Evolutionary conservation across 305 asterid genomes (phyloP).

Genomic region (Fraxinus nigra): DNA sequence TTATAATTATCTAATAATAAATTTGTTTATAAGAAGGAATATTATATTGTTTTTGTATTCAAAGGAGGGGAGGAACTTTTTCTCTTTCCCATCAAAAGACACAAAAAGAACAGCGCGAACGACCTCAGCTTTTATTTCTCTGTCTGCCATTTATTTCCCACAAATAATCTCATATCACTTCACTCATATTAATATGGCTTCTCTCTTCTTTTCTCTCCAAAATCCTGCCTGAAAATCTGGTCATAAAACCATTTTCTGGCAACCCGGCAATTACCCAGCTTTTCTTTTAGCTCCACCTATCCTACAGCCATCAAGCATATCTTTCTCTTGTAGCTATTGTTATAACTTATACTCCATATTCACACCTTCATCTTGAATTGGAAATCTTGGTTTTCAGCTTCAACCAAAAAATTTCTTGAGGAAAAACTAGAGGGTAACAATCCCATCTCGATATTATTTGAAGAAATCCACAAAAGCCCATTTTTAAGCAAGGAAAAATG

Average conservation of each 20-base stretch:
- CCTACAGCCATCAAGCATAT: conserved; percentile 14
- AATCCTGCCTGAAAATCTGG: conserved; percentile 39
- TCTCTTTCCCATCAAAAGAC: conserved; percentile 45
- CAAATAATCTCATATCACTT: conserved; percentile 48
- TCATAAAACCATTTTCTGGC: conserved; percentile 19
- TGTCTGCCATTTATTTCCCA: conserved; percentile 77
- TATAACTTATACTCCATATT: not conserved
- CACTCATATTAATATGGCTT: conserved; percentile 11
- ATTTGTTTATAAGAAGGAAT: not conserved
- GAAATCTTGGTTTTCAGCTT: not conserved
- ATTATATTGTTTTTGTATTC: not conserved
- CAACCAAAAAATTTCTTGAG: not conserved
- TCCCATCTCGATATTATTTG: not conserved
- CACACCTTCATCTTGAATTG: not conserved
- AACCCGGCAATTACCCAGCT: not conserved
- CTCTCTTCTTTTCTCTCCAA: conserved; percentile 19
- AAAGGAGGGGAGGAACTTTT: conserved; percentile 25
- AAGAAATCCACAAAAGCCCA: not conserved
- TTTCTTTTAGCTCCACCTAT: not conserved
- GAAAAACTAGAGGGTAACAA: not conserved
- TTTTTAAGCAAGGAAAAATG: conserved; percentile 26
- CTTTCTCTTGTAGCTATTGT: not conserved
- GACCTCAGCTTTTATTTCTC: conserved; percentile 61
- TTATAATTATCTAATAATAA: not conserved
- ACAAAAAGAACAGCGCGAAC: conserved; percentile 43